Conservation (phyloP, 768 basidiomycete genomes). For the Mycena latifolia region DNA sequence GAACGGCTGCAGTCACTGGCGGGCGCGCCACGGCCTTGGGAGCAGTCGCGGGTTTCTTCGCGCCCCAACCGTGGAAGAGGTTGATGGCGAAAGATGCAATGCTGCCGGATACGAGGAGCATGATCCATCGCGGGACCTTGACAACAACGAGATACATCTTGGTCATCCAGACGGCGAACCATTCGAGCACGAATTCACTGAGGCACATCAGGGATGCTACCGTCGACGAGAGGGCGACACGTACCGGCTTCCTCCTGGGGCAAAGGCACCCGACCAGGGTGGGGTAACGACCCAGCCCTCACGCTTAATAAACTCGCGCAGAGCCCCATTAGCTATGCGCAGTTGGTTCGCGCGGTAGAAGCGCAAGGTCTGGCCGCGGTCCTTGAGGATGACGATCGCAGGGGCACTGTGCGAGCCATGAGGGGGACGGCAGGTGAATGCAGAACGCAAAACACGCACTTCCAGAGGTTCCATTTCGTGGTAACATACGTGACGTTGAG, state of each 20-base stretch:
- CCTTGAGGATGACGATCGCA: conserved; percentile 73
- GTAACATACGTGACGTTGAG: conserved; percentile 85
- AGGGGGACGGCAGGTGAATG: conserved; percentile 16
- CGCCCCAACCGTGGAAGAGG: conserved; percentile 63
- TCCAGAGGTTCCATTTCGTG: conserved; percentile 89
- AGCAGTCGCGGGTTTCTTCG: not conserved
- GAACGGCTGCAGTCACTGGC: conserved; percentile 8
- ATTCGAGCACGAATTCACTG: conserved; percentile 68
- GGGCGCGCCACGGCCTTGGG: conserved; percentile 5
- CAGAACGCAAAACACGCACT: conserved; percentile 60
- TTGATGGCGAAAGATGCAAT: conserved; percentile 77
- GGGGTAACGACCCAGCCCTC: conserved; percentile 73
- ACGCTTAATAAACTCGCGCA: conserved; percentile 75
- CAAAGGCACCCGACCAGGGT: conserved; percentile 77
- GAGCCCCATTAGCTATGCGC: conserved; percentile 66
- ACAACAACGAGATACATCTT: conserved; percentile 66
- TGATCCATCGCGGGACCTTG: conserved; percentile 77
- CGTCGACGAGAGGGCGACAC: conserved; percentile 9
- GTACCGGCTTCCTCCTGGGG: conserved; percentile 84
- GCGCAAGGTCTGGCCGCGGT: conserved; percentile 83
- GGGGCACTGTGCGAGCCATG: conserved; percentile 69
- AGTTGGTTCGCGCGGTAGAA: conserved; percentile 80
- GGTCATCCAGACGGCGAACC: conserved; percentile 65
- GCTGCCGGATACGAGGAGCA: conserved; percentile 75
- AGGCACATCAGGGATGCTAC: conserved; percentile 13